Evolutionary conservation across 2,329 filamentous ascomycete species (phyloP).

Genomic region (Exophiala aquamarina): DNA sequence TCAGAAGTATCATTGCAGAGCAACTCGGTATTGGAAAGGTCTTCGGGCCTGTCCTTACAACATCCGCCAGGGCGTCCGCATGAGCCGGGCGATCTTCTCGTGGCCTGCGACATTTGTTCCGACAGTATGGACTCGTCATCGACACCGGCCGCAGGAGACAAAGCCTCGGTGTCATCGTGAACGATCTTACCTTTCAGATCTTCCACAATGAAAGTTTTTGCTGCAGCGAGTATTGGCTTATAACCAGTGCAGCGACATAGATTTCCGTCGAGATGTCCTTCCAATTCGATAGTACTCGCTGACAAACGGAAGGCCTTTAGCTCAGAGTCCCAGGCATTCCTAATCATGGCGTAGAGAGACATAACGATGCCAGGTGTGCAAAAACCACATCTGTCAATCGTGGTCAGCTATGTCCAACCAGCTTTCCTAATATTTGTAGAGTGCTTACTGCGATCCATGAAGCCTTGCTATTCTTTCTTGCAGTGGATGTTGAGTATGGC

Average conservation of each 20-base stretch:
- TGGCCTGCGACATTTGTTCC: conserved; percentile 48
- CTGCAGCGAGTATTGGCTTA: conserved; percentile 87
- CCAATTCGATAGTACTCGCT: conserved; percentile 78
- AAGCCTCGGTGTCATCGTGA: conserved; percentile 22
- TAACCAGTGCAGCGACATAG: conserved; percentile 95
- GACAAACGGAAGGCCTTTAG: conserved; percentile 72
- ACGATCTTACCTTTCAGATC: conserved; percentile 51
- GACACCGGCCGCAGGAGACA: conserved; percentile 60
- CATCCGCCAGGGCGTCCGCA: conserved; percentile 32
- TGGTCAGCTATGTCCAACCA: conserved; percentile 59
- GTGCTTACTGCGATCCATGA: conserved; percentile 72
- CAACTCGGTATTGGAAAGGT: no score
- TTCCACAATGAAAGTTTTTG: conserved; percentile 78
- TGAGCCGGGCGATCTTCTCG: conserved; percentile 50
- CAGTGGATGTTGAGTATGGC: conserved; percentile 79
- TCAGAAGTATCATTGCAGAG: not conserved
- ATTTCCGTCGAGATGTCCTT: conserved; percentile 97
- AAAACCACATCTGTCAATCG: conserved; percentile 93
- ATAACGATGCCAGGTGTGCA: conserved; percentile 98
- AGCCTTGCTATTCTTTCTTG: conserved; percentile 85
- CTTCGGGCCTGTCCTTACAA: conserved; percentile 26
- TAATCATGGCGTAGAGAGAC: conserved; percentile 87
- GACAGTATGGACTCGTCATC: conserved; percentile 48
- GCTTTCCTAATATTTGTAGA: not conserved
- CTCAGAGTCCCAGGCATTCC: conserved; percentile 76